Base-by-base conservation (phyloP, 2,329 filamentous ascomycete species). In the Fusarium decemcellulare region DNA sequence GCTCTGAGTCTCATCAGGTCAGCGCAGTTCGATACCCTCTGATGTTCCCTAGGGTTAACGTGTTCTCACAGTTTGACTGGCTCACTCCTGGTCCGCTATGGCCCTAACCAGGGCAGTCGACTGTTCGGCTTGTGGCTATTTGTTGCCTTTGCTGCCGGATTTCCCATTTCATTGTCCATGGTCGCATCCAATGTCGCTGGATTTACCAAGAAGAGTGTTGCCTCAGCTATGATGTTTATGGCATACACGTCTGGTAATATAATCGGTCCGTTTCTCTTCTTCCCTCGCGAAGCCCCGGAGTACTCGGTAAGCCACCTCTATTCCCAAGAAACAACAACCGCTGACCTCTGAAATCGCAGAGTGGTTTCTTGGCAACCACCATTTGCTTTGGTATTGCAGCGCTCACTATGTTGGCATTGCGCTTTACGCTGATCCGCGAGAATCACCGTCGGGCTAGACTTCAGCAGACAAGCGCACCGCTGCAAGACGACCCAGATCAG, bases 141-240 rank as follows among this genome's bases (percentile, higher is more conserved):
- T n/a, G 64, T 69, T 3, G 71, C 71, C 0, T 73, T 73, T 16
- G 71, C 71, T 3, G 71, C 71, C 3, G 71, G 69, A 0, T 69
- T 73, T 5, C 71, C 71, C 0, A 71, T 74, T 6, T 52, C 62
- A 0, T 9, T 73, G 2, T 73, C 71, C 0, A 55, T 73, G 69
- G 29, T 73, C 2, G 68, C 71, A 5, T 73, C 71, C 6, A 73
- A 73, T 0, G 64, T 73, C 1, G 71, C 69, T 6, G 71, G 71
- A 0, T 73, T 72, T 16, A 74, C 71, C 0, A 73, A 73, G 48
- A 73, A 73, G 56, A 71, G 64, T 16, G 64, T 72, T 2, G 68
- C 71, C 1, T 60, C 68, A 0, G 69, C 71, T 1, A 73, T 73
- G 71, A 69, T 73, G 71, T 72, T 73, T 3, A 69, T 72, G 58